Percentiles rank a stretch among this genome's conserved stretches.
These are phyloP conservation scores for Alternaria sp. DNA, from an alignment of 2,329 filamentous ascomycete genomes.

Conservation along the genomic window DNA sequence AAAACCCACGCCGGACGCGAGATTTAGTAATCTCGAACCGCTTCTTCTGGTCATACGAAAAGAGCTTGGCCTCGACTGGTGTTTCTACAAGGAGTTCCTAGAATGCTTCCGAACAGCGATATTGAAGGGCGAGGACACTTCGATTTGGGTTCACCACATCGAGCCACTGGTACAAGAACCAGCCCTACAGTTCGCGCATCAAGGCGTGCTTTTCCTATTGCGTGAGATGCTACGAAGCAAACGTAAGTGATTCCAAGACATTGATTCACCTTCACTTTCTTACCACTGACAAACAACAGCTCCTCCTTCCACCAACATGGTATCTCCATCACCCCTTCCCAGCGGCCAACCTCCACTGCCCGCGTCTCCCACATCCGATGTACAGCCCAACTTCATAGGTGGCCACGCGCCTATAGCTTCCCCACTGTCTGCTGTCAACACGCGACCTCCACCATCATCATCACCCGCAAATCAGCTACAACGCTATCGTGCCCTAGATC, in stretches of 20 bases:
- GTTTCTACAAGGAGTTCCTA: conserved; percentile 27
- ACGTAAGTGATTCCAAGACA: conserved; percentile 73
- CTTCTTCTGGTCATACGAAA: conserved; percentile 18
- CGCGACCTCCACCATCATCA: neutral
- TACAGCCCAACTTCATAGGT: neutral
- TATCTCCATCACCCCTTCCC: neutral
- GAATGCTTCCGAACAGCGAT: conserved; percentile 9
- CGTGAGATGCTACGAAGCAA: conserved; percentile 62
- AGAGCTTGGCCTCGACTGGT: conserved; percentile 20
- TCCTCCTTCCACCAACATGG: neutral
- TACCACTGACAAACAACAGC: neutral
- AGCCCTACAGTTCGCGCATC: conserved; percentile 12
- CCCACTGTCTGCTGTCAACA: neutral
- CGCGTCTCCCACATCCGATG: neutral
- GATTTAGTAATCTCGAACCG: neutral
- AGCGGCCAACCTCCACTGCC: neutral
- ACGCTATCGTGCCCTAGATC: neutral
- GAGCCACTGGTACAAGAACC: conserved; percentile 15
- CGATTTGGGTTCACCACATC: conserved; percentile 23
- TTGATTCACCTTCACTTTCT: conserved; percentile 78
- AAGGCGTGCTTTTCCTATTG: conserved; percentile 24
- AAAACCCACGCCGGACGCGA: fast-evolving
- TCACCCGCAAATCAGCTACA: neutral
- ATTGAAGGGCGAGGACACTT: conserved; percentile 4
- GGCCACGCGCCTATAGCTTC: neutral